Conservation (phyloP, 106 monocot species). For the Allium fistulosum region DNA sequence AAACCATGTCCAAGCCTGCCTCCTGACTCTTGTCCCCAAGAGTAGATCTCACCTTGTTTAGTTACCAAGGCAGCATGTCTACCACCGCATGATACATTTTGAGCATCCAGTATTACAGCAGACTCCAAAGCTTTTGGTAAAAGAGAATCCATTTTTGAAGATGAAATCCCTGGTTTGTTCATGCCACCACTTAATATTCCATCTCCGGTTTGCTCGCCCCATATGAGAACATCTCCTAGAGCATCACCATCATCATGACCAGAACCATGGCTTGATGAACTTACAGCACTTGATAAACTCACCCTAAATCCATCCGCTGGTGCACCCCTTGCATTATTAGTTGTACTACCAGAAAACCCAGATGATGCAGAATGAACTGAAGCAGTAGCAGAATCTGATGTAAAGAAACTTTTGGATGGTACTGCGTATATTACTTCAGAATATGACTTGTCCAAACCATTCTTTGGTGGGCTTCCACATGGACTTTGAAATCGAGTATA, state of each 20-base stretch:
- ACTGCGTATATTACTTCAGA: constrained; percentile 46
- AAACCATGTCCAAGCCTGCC: constrained; percentile 91
- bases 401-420: constrained; percentile 39
- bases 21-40: constrained; percentile 96
- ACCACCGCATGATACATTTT: constrained; percentile 78
- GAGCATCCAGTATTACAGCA: constrained; percentile 92
- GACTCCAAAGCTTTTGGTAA: constrained; percentile 88
- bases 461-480: constrained; percentile 82
- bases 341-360: constrained; percentile 39
- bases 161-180: constrained; percentile 42
- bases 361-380: constrained; percentile 54
- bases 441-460: constrained; percentile 51
- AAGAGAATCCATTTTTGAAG: constrained; percentile 65
- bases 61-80: constrained; percentile 83
- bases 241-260: constrained; percentile 99
- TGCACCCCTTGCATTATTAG: constrained; percentile 44
- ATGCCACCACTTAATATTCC: constrained; percentile 75
- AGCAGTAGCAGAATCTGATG: constrained; percentile 36
- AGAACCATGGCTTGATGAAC: constrained; percentile 98
- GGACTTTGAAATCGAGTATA: constrained; percentile 54
- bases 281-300: constrained; percentile 93
- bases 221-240: constrained; percentile 92
- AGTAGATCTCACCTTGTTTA: constrained; percentile 93
- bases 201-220: constrained; percentile 97
- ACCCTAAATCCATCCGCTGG: constrained; percentile 74